Evolutionary conservation across 768 basidiomycete species (phyloP), one percentile per base, ranked within the genome.

Genomic region (Sarcomyxa edulis): DNA sequence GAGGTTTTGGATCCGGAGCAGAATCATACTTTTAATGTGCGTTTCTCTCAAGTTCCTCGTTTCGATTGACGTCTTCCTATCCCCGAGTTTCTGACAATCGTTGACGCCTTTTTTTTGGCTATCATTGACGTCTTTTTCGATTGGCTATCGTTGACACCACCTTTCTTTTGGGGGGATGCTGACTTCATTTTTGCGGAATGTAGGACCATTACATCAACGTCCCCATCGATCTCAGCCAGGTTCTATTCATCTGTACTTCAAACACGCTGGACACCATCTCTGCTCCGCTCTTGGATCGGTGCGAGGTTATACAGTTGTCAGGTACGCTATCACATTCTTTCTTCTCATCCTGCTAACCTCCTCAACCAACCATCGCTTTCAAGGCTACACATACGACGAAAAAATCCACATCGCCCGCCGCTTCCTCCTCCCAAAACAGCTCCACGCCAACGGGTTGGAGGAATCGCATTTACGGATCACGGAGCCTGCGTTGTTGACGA

Each of bases 1-100:
- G 93, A 97, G 52, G 91, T 94, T 0, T 69, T 97, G 37, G 94
- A 96, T 55, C 94, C 94, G 1, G 94, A 96, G 55, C 91, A 95
- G 59, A 94, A 93, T 45, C 75, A 85, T 52, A 71, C 77, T 0
- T 89, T 89, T 53, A 86, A 84, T 54, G 85, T 81, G 36, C 44
- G 74, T 58, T 30, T n/a, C n/a, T n/a, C n/a, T n/a, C n/a, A n/a
- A n/a, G n/a, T n/a, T n/a, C n/a, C n/a, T n/a, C n/a, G n/a, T n/a
- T n/a, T n/a, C n/a, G n/a, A n/a, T n/a, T n/a, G n/a, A n/a, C n/a
- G n/a, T n/a, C n/a, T n/a, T n/a, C n/a, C n/a, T n/a, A n/a, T n/a
- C n/a, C n/a, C n/a, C n/a, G n/a, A n/a, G n/a, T n/a, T n/a, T n/a
- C n/a, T n/a, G n/a, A n/a, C n/a, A n/a, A n/a, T n/a, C n/a, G n/a